A percentile compares a stretch with the other conserved stretches of the same genome.
These are phyloP conservation scores for Colletotrichum sp. DNA, from an alignment of 2,329 filamentous ascomycete genomes.

Conservation along the genomic window DNA sequence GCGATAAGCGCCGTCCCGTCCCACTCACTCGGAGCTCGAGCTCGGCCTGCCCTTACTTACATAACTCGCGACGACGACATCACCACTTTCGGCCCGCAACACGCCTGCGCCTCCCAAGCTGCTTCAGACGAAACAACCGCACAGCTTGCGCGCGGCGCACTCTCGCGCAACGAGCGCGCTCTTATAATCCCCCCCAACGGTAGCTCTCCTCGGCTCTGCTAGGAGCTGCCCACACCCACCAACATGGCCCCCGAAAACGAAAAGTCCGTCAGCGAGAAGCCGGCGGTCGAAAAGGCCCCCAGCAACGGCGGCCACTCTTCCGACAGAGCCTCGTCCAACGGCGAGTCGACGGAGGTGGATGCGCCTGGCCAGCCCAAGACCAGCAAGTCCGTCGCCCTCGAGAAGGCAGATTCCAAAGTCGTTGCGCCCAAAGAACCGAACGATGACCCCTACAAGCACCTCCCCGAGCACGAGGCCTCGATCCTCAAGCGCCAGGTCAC, in stretches of 20 bases:
- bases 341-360: constrained; percentile 34
- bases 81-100: not conserved
- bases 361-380: constrained; percentile 10
- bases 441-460: constrained; percentile 63
- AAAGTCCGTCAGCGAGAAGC: constrained; percentile 4
- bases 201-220: not conserved
- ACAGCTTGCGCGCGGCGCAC: constrained; percentile 12
- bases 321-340: constrained; percentile 38
- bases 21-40: not conserved
- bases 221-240: not conserved
- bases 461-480: constrained; percentile 68
- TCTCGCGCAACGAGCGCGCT: constrained; percentile 4
- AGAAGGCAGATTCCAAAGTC: constrained; percentile 51
- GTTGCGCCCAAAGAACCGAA: constrained; percentile 42
- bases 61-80: not conserved
- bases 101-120: not conserved
- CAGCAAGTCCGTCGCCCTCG: constrained; percentile 30
- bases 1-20: not conserved
- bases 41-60: not conserved
- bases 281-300: constrained; percentile 27
- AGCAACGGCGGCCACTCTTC: constrained; percentile 27
- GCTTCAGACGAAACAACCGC: not conserved
- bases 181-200: not conserved
- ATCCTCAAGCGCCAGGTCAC: constrained; percentile 74
- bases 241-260: constrained; percentile 12